Percentiles rank a stretch among this genome's conserved stretches.
These are phyloP conservation scores for Serendipita indica DNA, from an alignment of 768 basidiomycete genomes.

Conservation along the genomic window DNA sequence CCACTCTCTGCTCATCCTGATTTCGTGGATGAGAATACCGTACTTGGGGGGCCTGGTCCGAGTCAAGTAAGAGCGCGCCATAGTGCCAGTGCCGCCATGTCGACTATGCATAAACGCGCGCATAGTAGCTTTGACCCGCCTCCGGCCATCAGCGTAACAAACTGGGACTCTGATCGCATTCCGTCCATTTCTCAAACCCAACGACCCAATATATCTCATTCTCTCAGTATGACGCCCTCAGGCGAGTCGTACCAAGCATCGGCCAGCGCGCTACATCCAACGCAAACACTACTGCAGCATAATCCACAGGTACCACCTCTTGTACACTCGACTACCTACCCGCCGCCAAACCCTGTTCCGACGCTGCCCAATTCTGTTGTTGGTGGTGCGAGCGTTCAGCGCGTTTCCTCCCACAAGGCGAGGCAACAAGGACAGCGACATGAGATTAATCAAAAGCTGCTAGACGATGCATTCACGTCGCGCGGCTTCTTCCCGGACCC, in stretches of 20 bases:
- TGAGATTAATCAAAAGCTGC: background rate
- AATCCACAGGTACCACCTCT: background rate
- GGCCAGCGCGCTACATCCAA: too few species aligned
- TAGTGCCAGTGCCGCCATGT: background rate
- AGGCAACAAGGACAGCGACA: conserved; percentile 3
- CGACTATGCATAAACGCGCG: background rate
- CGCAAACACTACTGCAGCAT: too few species aligned
- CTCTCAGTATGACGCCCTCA: too few species aligned
- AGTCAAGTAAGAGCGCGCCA: background rate
- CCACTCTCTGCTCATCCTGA: too few species aligned
- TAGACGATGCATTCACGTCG: background rate
- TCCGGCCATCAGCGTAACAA: background rate
- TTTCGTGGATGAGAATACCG: background rate
- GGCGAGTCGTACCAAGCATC: too few species aligned
- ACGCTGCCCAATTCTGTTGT: background rate
- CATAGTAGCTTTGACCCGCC: conserved; percentile 2
- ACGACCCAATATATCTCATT: too few species aligned
- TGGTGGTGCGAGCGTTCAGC: background rate
- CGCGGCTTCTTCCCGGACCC: background rate
- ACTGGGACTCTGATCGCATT: background rate
- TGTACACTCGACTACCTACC: background rate
- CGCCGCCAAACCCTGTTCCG: background rate
- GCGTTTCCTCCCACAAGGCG: background rate
- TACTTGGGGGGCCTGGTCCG: too few species aligned
- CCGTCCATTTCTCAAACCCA: background rate